Base-by-base conservation (phyloP, 164 flowering plant genomes). In the Warburgia ugandensis region DNA sequence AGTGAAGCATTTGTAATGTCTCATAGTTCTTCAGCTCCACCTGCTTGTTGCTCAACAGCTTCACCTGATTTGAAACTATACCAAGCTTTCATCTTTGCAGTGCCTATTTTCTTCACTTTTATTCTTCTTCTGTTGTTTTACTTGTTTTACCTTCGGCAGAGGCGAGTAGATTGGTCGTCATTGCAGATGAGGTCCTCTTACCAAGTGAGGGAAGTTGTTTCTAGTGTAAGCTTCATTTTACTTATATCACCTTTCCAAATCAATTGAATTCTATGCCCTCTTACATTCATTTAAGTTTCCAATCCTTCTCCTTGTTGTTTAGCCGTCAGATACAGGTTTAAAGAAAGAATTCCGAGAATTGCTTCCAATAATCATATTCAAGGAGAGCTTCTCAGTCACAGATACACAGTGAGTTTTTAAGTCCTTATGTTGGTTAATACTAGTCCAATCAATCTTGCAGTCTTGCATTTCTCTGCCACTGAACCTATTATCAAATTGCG, bases 311-410 rank as follows among this genome's bases (percentile, higher is more conserved):
- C 26, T 48, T 53, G 29, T 56, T 31, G 11, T 59, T 48, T 55
- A 38, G 68, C 64, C 68, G 54, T 60, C 71, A 41, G 83, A 75
- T 51, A 17, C 71, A 53, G 92, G 97, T 0, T 61, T 89, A 69
- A 83, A 73, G 73, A 83, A 86, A 63, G 95, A 89, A 42, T 2
- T 89, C 50, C 69, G 97, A 55, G 95, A 85, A 73, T 72, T 85
- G 95, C 77, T 89, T 17, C 95, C 95, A 14, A 62, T 85, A 17
- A 72, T 89, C 45, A 67, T 85, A 5, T 89, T 68, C 60, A 78
- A 72, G 53, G 90, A 85, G 73, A 89, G 81, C 63, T 83, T 81
- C 72, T 78, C 75, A 23, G 58, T 83, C 49, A 78, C 17, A 52
- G 95, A 89, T 58, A 66, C 90, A 52, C 85, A 71, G 92, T 89